These are phyloP conservation scores for Lichtheimia ramosa DNA, from an alignment of 371 early-diverging fungal genomes.

Conservation along the genomic window DNA sequence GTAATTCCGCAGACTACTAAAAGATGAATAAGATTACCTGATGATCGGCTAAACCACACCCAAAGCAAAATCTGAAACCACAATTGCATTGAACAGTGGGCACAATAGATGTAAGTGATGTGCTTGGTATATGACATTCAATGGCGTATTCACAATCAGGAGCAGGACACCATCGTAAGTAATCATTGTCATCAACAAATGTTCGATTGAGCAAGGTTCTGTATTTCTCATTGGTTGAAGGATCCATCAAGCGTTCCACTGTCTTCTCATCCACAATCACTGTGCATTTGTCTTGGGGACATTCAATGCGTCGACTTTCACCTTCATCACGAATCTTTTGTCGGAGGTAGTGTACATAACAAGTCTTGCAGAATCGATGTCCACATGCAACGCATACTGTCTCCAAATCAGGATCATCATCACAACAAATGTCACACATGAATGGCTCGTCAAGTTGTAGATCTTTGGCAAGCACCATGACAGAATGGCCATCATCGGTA, in stretches of 20 bases:
- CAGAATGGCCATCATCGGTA: constrained; percentile 22
- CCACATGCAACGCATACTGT: constrained; percentile 78
- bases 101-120: constrained; percentile 72
- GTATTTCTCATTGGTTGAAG: constrained; percentile 62
- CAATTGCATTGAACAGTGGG: constrained; percentile 89
- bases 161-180: constrained; percentile 92
- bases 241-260: constrained; percentile 64
- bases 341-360: constrained; percentile 82
- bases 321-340: constrained; percentile 89
- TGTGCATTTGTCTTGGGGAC: constrained; percentile 79
- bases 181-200: constrained; percentile 86
- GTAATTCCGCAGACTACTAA: not conserved
- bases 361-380: constrained; percentile 84
- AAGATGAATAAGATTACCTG: constrained; percentile 31
- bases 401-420: constrained; percentile 57
- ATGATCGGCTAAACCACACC: constrained; percentile 89
- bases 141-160: constrained; percentile 94
- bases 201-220: constrained; percentile 77
- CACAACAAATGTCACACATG: constrained; percentile 88
- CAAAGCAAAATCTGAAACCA: constrained; percentile 89
- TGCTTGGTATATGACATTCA: constrained; percentile 78
- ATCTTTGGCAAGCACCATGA: constrained; percentile 24
- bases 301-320: constrained; percentile 83
- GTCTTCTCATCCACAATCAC: constrained; percentile 81
- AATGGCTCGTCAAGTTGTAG: constrained; percentile 49